Evolutionary conservation across 345 rosid genomes (phyloP).

Genomic region (Raphanus raphanistrum): DNA sequence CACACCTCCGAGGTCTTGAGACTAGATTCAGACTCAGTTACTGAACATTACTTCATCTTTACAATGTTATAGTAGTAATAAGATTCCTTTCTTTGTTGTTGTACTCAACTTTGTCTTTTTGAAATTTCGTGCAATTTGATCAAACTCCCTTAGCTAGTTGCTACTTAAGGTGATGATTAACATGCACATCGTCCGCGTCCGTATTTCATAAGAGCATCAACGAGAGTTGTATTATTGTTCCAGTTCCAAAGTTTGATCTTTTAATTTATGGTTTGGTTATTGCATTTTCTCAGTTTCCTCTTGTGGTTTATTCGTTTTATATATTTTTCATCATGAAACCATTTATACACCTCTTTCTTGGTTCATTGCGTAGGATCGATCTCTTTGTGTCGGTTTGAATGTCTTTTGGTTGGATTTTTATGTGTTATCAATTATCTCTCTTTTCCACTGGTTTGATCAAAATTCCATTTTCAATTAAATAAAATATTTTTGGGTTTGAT

Average conservation of each 20-base stretch:
- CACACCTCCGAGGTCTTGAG: conserved; percentile 80
- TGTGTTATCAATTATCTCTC: background rate
- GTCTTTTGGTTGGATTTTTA: background rate
- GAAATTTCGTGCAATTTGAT: conserved; percentile 15
- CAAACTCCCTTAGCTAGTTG: conserved; percentile 27
- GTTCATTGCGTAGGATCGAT: conserved; percentile 11
- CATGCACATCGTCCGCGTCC: conserved; percentile 31
- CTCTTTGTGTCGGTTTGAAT: background rate
- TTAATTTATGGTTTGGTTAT: background rate
- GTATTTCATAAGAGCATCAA: background rate
- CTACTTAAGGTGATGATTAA: conserved; percentile 27
- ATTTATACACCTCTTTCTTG: background rate
- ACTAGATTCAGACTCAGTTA: conserved; percentile 28
- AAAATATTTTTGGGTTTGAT: conserved; percentile 28
- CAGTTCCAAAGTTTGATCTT: background rate
- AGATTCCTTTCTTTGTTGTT: conserved; percentile 19
- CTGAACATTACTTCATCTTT: conserved; percentile 12
- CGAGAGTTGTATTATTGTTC: background rate
- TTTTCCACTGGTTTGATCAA: conserved; percentile 6
- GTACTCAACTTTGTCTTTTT: conserved; percentile 13
- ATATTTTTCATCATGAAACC: background rate
- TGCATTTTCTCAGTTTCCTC: background rate
- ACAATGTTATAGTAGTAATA: conserved; percentile 28
- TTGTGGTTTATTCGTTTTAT: background rate
- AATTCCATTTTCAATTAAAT: background rate